Evolutionary conservation across 257 asterid genomes (phyloP).

Genomic region (Linaria vulgaris): DNA sequence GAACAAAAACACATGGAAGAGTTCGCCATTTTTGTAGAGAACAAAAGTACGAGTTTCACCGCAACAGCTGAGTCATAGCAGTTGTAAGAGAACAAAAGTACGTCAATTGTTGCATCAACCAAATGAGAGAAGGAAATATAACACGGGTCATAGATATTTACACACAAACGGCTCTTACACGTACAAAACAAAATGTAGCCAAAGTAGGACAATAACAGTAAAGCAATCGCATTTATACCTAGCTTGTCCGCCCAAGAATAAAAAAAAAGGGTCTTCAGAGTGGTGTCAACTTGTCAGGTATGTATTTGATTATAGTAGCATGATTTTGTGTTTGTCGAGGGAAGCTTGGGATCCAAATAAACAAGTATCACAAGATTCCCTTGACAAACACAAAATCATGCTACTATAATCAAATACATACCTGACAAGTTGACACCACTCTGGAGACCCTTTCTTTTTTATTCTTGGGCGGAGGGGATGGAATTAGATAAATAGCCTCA

Average conservation of each 20-base stretch:
- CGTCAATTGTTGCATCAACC: too few species aligned
- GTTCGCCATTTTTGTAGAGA: too few species aligned
- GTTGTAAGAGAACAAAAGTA: too few species aligned
- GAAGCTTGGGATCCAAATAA: constrained; percentile 31
- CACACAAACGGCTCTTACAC: constrained; percentile 14
- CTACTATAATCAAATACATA: constrained; percentile 32
- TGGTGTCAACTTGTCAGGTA: background rate
- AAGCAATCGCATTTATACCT: constrained; percentile 20
- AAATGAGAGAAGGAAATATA: background rate
- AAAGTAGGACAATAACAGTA: constrained; percentile 22
- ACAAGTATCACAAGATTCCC: constrained; percentile 35
- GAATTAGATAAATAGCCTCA: too few species aligned
- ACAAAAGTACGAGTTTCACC: too few species aligned
- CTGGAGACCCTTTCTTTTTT: too few species aligned
- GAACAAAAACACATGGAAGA: too few species aligned
- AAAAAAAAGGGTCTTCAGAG: too few species aligned
- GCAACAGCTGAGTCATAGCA: too few species aligned
- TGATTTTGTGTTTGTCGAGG: constrained; percentile 22
- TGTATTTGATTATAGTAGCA: constrained; percentile 32
- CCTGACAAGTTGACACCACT: background rate
- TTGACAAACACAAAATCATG: constrained; percentile 23
- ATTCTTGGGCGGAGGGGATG: too few species aligned
- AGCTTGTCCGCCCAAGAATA: background rate
- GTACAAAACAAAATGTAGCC: constrained; percentile 12
- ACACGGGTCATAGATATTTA: constrained; percentile 9